Evolutionary conservation across 495 filamentous ascomycete species (phyloP).

Genomic region (Xylaria venustula): DNA sequence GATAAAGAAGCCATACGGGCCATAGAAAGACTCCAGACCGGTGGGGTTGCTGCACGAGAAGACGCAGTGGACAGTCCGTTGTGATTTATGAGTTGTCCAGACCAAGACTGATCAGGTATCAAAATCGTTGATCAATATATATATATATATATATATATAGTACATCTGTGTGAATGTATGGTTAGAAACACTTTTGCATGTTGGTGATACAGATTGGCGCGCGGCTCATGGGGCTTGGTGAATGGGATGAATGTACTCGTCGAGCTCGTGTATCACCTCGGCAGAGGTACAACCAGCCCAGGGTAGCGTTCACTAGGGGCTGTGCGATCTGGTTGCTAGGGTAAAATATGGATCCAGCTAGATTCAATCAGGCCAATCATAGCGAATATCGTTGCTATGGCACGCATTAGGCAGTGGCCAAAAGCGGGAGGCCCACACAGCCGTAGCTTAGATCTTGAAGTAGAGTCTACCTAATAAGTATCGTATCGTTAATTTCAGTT

Average conservation of each 20-base stretch:
- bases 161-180: too few relatives aligned
- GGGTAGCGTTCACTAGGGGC: too few relatives aligned
- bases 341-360: too few relatives aligned
- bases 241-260: too few relatives aligned
- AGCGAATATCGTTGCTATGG: background rate
- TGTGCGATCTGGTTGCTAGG: background rate
- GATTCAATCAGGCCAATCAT: background rate
- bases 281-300: too few relatives aligned
- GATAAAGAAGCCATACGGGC: slow-evolving; percentile 73
- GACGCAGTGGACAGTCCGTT: background rate
- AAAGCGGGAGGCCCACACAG: background rate
- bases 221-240: background rate
- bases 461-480: too few relatives aligned
- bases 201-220: background rate
- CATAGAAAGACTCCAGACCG: slow-evolving; percentile 71
- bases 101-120: background rate
- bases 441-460: background rate
- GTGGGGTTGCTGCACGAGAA: slow-evolving; percentile 21
- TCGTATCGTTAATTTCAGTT: too few relatives aligned
- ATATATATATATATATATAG: background rate
- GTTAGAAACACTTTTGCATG: background rate
- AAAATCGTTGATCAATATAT: background rate
- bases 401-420: slow-evolving; percentile 1
- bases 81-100: background rate
- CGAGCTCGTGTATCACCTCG: too few relatives aligned